Conservation (phyloP, 768 basidiomycete species). For the Sutorius australiensis region DNA sequence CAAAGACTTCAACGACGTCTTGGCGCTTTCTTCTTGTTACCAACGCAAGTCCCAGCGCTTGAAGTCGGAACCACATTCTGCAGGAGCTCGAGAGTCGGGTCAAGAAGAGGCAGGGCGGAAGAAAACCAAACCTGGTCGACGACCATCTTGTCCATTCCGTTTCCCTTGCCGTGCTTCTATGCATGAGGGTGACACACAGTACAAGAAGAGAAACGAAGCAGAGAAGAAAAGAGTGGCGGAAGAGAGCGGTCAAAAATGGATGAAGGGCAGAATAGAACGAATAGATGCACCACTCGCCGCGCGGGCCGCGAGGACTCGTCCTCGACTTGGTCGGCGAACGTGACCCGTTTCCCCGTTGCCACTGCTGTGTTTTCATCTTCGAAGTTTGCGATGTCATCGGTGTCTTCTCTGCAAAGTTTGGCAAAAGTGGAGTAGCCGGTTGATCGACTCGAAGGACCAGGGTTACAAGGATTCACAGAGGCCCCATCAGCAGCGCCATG, state of each 20-base stretch:
- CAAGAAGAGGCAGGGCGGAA: not conserved
- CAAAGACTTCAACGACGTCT: slow-evolving; percentile 26
- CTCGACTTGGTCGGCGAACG: slow-evolving; percentile 22
- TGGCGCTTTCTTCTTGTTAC: slow-evolving; percentile 19
- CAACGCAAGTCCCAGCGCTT: not conserved
- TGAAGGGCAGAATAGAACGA: not conserved
- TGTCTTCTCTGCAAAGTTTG: slow-evolving; percentile 25
- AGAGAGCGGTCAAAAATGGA: not conserved
- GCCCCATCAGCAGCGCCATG: slow-evolving; percentile 2
- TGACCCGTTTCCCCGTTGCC: slow-evolving; percentile 23
- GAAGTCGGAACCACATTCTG: slow-evolving; percentile 2
- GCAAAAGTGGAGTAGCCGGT: slow-evolving; percentile 20
- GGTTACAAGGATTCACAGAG: slow-evolving; percentile 7
- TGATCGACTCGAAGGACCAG: slow-evolving; percentile 22
- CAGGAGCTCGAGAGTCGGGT: slow-evolving; percentile 1
- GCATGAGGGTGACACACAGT: not conserved
- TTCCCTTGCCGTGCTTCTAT: slow-evolving; percentile 25
- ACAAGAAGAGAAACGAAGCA: not conserved
- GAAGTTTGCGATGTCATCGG: slow-evolving; percentile 25
- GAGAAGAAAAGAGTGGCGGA: not conserved
- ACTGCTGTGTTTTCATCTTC: slow-evolving; percentile 18
- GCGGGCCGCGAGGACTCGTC: slow-evolving; percentile 23
- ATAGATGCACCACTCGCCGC: slow-evolving; percentile 24
- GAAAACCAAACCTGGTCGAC: slow-evolving; percentile 23
- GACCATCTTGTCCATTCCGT: slow-evolving; percentile 10